Base-by-base conservation (phyloP, 208 protist species). In the Wallacemonas sp. region DNA sequence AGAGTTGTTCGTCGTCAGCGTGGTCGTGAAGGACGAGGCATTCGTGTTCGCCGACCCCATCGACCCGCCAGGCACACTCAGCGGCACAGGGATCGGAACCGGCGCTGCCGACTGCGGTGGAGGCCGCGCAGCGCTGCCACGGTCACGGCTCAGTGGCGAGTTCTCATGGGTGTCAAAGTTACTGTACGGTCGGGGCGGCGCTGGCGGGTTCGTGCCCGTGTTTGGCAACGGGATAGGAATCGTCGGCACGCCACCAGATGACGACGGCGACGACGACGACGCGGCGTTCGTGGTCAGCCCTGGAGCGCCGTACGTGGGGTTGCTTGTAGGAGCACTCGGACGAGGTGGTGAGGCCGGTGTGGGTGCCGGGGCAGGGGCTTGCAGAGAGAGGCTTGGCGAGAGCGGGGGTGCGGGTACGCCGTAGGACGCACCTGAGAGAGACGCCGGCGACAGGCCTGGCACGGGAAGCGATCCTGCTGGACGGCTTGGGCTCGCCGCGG, bases 321-420 rank as follows among this genome's bases (percentile, higher is more conserved):
- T n/a, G n/a, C n/a, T n/a, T n/a, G n/a, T n/a, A n/a, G n/a, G n/a
- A n/a, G n/a, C n/a, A n/a, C n/a, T n/a, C n/a, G n/a, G n/a, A n/a
- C n/a, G n/a, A n/a, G n/a, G 2, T 42, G 36, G 17, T 2, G 27
- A 34, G n/a, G 54, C 41, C 9, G 4, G 60, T 9, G 56, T n/a
- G 26, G 26, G n/a, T 26, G 31, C 47, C 6, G 36, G n/a, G 8
- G 39, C 28, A 17, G 19, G 4, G 14, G 51, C 24, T 14, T 34
- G 42, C 26, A 27, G 26, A 2, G 51, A 2, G 39, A 64, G 31
- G 15, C 34, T 36, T 28, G 6, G n/a, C 41, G 64, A 19, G 28
- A 44, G 36, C 34, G 56, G 56, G 8, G 56, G 60, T 39, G 63
- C 54, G 51, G 66, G 26, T 2, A 47, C 36, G 1, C 62, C 47